Conservation (phyloP, 805 yeast species). For the Ogataea pignaliae region DNA sequence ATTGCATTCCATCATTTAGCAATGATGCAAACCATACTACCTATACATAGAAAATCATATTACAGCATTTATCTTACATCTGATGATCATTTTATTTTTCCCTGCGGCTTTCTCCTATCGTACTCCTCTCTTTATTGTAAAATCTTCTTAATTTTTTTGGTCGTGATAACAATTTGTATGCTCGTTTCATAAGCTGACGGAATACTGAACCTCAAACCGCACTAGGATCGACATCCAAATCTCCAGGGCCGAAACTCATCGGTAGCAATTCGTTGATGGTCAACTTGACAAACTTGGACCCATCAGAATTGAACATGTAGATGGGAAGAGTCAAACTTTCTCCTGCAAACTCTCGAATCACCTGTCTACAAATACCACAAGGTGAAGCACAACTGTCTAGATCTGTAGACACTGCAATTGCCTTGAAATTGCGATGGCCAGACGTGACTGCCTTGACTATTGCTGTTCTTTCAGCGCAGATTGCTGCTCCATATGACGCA, state of each 20-base stretch:
- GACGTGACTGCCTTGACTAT: conserved; percentile 47
- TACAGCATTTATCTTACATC: too few species aligned
- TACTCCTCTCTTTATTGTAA: too few species aligned
- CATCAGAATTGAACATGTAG: conserved; percentile 62
- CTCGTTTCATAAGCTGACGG: too few species aligned
- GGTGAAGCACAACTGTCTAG: conserved; percentile 63
- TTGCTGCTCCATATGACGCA: conserved; percentile 77
- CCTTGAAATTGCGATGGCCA: conserved; percentile 43
- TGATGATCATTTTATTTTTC: too few species aligned
- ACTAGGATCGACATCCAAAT: conserved; percentile 27
- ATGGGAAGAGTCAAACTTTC: conserved; percentile 40
- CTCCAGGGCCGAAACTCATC: conserved; percentile 80
- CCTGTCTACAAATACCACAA: conserved; percentile 93
- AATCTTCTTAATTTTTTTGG: too few species aligned
- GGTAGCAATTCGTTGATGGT: conserved; percentile 69
- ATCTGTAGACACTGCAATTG: conserved; percentile 67
- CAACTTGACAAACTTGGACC: conserved; percentile 39
- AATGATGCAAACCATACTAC: too few species aligned
- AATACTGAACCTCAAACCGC: too few species aligned
- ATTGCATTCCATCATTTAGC: too few species aligned
- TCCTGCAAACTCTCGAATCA: conserved; percentile 74
- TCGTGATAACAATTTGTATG: too few species aligned
- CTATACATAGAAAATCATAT: too few species aligned
- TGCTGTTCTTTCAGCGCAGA: conserved; percentile 76
- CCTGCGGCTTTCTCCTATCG: too few species aligned